Evolutionary conservation across 2,329 filamentous ascomycete genomes (phyloP), one percentile per base, ranked within the genome.

Genomic region (Trichoderma atroviride): DNA sequence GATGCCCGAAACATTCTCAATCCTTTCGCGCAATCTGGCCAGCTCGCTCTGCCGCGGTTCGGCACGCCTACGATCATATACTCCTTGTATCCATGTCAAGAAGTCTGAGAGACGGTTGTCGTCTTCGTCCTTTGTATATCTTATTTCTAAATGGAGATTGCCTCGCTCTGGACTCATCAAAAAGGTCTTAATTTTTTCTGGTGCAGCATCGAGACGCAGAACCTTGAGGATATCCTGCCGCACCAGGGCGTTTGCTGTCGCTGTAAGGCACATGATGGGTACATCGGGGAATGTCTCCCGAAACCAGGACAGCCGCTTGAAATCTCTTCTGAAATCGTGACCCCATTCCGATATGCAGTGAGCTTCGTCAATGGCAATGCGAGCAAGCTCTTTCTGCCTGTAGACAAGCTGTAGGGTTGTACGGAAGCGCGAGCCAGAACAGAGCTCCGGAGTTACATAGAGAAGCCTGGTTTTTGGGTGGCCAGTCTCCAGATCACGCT

Each of bases 301-400:
- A 82, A 98, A 96, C 89, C 93, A 97, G 2, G 88, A 90, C 7
- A 98, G 85, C 24, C 91, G 88, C 76, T 96, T 94, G 80, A 97
- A 98, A 69, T 94, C 92, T 43, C 91, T 92, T n/a, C 95, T 91
- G 78, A 98, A 98, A 79, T 98, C 95, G 78, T 98, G 94, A 1
- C 95, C 95, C 95, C 95, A 97, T 89, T 97, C 94, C 29, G 93
- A 97, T 74, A 98, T 97, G 79, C 95, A 98, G 79, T 98, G 95
- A 2, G 95, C 95, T 81, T 98, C 95, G 76, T 98, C 95, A 69
- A 98, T 90, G 59, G 92, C 95, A 72, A 98, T 88, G 16, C 95
- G 89, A 11, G 91, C 91, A n/a, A 98, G 87, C 80, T 97, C 93
- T 69, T 88, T 87, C 78, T 97, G 94, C 70, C 88, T 83, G 76